phyloP scores from a whole-genome alignment of 805 yeast species.

The Metschnikowia baotianmanensis region DNA sequence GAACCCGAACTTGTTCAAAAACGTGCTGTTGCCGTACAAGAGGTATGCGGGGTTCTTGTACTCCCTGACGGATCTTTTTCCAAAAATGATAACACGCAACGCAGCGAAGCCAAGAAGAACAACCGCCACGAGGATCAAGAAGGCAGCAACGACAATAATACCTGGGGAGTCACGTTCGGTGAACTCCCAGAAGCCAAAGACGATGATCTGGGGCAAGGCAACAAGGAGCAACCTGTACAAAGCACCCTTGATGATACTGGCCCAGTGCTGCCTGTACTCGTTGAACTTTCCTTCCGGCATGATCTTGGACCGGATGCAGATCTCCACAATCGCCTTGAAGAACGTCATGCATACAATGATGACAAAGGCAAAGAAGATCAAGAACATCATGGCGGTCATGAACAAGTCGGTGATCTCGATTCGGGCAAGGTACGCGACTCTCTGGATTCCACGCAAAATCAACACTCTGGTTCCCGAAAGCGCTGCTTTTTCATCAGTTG shows the following conservation, averaged over 20 bases:
- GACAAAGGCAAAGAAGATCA: constrained; percentile 70
- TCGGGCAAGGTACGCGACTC: constrained; percentile 80
- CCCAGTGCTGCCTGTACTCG: constrained; percentile 82
- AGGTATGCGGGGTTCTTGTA: constrained; percentile 92
- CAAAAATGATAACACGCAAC: constrained; percentile 67
- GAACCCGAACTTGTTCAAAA: constrained; percentile 87
- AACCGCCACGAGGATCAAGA: constrained; percentile 56
- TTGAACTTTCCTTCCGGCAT: constrained; percentile 64
- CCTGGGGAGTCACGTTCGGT: constrained; percentile 83
- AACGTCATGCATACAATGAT: constrained; percentile 52
- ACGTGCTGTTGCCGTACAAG: constrained; percentile 76
- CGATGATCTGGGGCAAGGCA: constrained; percentile 83
- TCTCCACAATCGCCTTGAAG: constrained; percentile 70
- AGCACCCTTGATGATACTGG: constrained; percentile 81
- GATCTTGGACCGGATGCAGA: constrained; percentile 53
- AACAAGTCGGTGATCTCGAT: constrained; percentile 87
- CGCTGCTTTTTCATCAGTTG: constrained; percentile 66
- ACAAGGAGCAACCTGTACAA: constrained; percentile 78
- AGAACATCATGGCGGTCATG: constrained; percentile 82
- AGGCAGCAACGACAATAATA: constrained; percentile 72
- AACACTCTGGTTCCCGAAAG: constrained; percentile 65
- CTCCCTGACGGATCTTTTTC: constrained; percentile 64
- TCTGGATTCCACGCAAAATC: constrained; percentile 84
- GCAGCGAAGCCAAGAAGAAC: constrained; percentile 72
- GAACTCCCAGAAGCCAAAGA: constrained; percentile 87